These are phyloP conservation scores for Tuber magnatum DNA, from an alignment of 495 filamentous ascomycete genomes.

Conservation along the genomic window DNA sequence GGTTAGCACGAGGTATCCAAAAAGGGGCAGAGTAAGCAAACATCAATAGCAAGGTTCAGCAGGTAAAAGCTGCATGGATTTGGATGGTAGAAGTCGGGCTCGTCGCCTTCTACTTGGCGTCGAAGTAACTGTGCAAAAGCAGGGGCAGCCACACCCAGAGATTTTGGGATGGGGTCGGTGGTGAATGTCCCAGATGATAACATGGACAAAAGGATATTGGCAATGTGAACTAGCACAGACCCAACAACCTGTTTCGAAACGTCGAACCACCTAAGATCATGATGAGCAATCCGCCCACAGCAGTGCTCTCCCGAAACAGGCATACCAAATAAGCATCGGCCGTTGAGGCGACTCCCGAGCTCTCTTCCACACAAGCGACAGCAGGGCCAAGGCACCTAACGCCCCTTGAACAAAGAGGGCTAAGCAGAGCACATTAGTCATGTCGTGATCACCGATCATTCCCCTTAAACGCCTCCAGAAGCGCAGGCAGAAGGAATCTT, in stretches of 20 bases:
- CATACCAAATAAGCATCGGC: conserved; percentile 79
- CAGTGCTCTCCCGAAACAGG: background rate
- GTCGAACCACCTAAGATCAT: conserved; percentile 63
- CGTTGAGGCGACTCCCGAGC: conserved; percentile 86
- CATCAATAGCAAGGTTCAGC: conserved; percentile 88
- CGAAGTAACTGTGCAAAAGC: background rate
- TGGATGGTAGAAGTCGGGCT: conserved; percentile 57
- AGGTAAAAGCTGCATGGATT: conserved; percentile 97
- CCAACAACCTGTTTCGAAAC: conserved; percentile 97
- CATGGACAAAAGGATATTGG: conserved; percentile 93
- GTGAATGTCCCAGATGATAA: conserved; percentile 72
- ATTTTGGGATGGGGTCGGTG: conserved; percentile 45
- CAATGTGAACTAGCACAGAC: conserved; percentile 76
- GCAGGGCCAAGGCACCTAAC: conserved; percentile 72
- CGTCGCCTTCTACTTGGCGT: conserved; percentile 20
- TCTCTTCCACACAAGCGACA: conserved; percentile 85
- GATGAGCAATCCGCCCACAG: conserved; percentile 5
- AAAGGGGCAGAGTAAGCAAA: conserved; percentile 49
- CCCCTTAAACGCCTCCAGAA: background rate
- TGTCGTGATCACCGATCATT: conserved; percentile 2
- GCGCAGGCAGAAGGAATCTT: background rate
- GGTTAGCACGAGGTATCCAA: conserved; percentile 11
- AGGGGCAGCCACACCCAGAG: conserved; percentile 29
- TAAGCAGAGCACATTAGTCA: conserved; percentile 13
- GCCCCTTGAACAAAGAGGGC: conserved; percentile 83